These are phyloP conservation scores for Platanthera zijinensis DNA, from an alignment of 106 monocot species.

Conservation along the genomic window DNA sequence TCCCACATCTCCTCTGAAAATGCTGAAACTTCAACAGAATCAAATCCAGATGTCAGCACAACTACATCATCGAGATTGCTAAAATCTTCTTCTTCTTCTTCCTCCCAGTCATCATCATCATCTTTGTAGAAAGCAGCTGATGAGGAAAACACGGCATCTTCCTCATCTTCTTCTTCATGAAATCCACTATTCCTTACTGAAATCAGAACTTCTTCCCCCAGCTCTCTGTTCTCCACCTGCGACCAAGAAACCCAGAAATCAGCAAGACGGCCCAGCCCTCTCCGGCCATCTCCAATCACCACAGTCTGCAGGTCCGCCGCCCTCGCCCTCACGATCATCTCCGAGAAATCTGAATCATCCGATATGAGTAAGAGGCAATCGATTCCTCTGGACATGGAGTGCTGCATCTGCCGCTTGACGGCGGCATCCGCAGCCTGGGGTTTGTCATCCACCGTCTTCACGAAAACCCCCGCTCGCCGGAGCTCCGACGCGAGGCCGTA, in stretches of 20 bases:
- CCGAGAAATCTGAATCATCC: constrained; percentile 83
- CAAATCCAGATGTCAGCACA: constrained; percentile 6
- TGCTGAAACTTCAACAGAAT: constrained; percentile 13
- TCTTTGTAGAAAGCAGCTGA: constrained; percentile 13
- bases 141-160: constrained; percentile 15
- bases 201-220: constrained; percentile 50
- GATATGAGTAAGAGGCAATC: constrained; percentile 89
- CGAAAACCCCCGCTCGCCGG: constrained; percentile 66
- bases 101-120: background rate
- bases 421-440: constrained; percentile 90
- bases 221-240: constrained; percentile 71
- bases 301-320: constrained; percentile 67
- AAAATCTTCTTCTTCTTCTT: background rate
- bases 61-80: constrained; percentile 23
- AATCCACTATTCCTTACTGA: constrained; percentile 2
- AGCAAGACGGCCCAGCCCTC: constrained; percentile 37
- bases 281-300: constrained; percentile 73
- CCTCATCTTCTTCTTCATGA: constrained; percentile 11
- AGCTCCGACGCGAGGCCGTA: constrained; percentile 87
- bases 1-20: constrained; percentile 47
- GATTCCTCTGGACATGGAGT: constrained; percentile 60
- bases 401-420: constrained; percentile 76
- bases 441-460: constrained; percentile 75
- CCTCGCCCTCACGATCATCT: constrained; percentile 59
- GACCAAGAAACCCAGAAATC: constrained; percentile 89